Evolutionary conservation across 495 filamentous ascomycete genomes (phyloP), one percentile per base, ranked within the genome.

Genomic region (Aspergillus taichungensis): DNA sequence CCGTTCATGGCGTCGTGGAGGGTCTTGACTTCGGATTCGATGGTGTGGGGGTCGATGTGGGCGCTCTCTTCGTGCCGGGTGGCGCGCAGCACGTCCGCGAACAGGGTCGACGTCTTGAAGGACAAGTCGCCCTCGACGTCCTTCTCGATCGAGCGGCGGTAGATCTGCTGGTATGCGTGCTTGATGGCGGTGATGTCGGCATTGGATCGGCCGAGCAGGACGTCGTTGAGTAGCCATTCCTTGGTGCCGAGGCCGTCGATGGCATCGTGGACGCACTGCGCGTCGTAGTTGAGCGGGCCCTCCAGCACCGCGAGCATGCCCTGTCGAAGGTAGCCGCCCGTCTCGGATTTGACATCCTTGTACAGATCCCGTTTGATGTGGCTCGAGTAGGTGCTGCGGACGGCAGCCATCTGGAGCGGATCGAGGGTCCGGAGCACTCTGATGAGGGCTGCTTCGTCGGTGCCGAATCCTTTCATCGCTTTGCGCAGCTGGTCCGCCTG

Each of bases 381-480:
- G 5, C 72, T 56, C 13, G 65, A 52, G 67, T 84, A 95, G 10
- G 83, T 71, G 8, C 76, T 51, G 32, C 84, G 80, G 40, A 96
- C 71, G 3, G 77, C 69, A 37, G 77, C 73, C 48, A 92, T 75
- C 53, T 90, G 83, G 9, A 85, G 66, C 4, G 88, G 83, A 46
- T 94, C 81, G 42, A 84, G 77, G 27, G 61, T 71, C 0, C 79
- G 67, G 13, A 97, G 68, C 11, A 83, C 64, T 0, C 67, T 63
- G 53, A 89, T 85, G 0, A 95, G 69, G 0, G 76, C 61, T 40
- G 77, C 78, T 61, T 95, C 89, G 53, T 95, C 80, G 0, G 90
- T 95, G 35, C 89, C 90, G 46, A 92, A 83, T 6, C 90, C 88
- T 68, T 94, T 94, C 85, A 94, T 94, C 3, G 91, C 87, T 53